Evolutionary conservation across 1,284 basidiomycete species (phyloP).

Genomic region (Rhodotorula sp.): DNA sequence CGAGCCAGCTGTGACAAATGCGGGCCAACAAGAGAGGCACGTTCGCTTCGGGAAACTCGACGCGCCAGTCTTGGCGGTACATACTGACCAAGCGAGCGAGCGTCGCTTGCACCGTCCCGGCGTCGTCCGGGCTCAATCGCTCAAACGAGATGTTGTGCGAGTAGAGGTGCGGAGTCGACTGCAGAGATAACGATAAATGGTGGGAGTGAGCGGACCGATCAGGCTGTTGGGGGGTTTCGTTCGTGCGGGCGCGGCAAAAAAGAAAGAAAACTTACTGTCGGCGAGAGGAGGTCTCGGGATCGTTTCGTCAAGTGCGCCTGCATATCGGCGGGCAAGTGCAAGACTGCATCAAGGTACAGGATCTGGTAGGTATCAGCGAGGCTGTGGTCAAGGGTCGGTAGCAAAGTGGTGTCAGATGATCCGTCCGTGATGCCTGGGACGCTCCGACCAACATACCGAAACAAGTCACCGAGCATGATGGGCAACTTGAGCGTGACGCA

Average conservation of each 20-base stretch:
- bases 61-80: constrained; percentile 34
- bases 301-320: constrained; percentile 26
- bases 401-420: neutral
- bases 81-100: constrained; percentile 26
- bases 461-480: constrained; percentile 41
- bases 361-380: constrained; percentile 41
- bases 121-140: neutral
- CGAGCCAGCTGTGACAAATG: constrained; percentile 15
- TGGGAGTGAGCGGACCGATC: too few species aligned
- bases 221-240: neutral
- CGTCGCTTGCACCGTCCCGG: neutral
- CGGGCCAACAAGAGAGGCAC: constrained; percentile 20
- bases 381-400: constrained; percentile 11
- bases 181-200: neutral
- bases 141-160: neutral
- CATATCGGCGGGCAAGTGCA: constrained; percentile 32
- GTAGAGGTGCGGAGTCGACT: constrained; percentile 16
- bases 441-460: constrained; percentile 31
- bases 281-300: constrained; percentile 6
- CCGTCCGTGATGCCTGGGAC: neutral
- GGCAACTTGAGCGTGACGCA: constrained; percentile 41
- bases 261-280: constrained; percentile 2
- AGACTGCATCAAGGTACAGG: constrained; percentile 35
- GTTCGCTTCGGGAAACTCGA: constrained; percentile 34
- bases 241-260: too few species aligned